A percentile compares a stretch with the other conserved stretches of the same genome.
These are phyloP conservation scores for Mycena leptocephala DNA, from an alignment of 768 basidiomycete genomes.

Conservation along the genomic window DNA sequence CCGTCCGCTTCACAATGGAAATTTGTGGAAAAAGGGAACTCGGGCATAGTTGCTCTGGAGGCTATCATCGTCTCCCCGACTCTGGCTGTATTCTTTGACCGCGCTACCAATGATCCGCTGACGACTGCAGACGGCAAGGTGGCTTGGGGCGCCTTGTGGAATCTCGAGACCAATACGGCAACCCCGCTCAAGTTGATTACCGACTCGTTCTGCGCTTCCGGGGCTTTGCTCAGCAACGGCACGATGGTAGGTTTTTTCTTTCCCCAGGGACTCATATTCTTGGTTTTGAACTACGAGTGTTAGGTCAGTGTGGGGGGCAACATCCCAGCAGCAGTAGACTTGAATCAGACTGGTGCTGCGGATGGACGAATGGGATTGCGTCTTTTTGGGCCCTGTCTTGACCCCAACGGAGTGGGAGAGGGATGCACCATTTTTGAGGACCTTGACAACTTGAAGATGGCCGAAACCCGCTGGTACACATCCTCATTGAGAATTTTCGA, in stretches of 20 bases:
- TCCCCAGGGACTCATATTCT: neutral
- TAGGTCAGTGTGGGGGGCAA: conserved; percentile 66
- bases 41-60: conserved; percentile 34
- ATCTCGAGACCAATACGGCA: conserved; percentile 61
- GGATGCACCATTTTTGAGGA: conserved; percentile 56
- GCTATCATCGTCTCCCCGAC: conserved; percentile 42
- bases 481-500: conserved; percentile 67
- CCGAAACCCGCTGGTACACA: conserved; percentile 69
- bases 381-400: conserved; percentile 42
- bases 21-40: conserved; percentile 23
- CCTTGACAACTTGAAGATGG: conserved; percentile 63
- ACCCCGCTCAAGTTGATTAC: conserved; percentile 70
- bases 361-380: conserved; percentile 44
- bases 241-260: conserved; percentile 61
- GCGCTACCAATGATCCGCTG: conserved; percentile 67
- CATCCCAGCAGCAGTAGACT: conserved; percentile 55
- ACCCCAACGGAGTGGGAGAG: conserved; percentile 29
- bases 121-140: conserved; percentile 61
- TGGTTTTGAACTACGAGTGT: neutral
- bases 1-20: conserved; percentile 16
- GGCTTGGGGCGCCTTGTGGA: conserved; percentile 68
- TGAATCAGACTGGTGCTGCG: conserved; percentile 49
- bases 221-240: conserved; percentile 68
- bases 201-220: conserved; percentile 75
- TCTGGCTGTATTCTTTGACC: conserved; percentile 63